Evolutionary conservation across 495 filamentous ascomycete species (phyloP), one percentile per base, ranked within the genome.

Genomic region (Choiromyces venosus): DNA sequence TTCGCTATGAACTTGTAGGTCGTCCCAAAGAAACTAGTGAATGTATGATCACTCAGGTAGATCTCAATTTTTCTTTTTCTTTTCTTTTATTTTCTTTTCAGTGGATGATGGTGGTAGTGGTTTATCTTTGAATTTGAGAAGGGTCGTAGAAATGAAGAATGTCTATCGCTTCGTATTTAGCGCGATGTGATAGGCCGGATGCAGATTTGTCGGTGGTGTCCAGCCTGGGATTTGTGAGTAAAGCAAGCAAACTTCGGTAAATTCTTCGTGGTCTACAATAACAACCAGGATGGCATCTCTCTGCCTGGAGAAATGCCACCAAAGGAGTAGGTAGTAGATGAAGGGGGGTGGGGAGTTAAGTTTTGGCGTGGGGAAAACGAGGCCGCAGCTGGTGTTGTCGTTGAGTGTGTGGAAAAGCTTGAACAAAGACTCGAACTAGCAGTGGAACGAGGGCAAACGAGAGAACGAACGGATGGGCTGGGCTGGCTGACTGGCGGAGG

Each of bases 251-350:
- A 73, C 66, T 68, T 65, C 44, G 71, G 56, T 37, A 68, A 52
- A 29, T 61, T 77, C 69, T 68, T 76, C 40, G 37, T 56, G 46
- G 37, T 37, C 37, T 52, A 21, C 29, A 35, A 42, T 61, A 72
- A 74, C 46, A 65, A 76, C 75, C 65, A 46, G 68, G 74, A 77
- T 77, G 52, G 56, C 69, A 77, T 77, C 65, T 66, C 75, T 67
- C 69, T 44, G 38, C 73, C 65, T 37, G 69, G 71, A 75, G 75
- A 77, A 77, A 66, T 72, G 68, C 74, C 75, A 72, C 75, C 74
- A 64, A 25, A 42, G 65, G 21, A 76, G 72, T 69, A 70, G 40
- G 75, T 69, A 77, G 70, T 61, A 71, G 69, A 70, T 65, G 75
- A 71, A 70, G 67, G 75, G 73, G 74, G 40, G 75, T 69, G 68